Evolutionary conservation across 768 basidiomycete species (phyloP), one percentile per base, ranked within the genome.

Genomic region (Naganishia kalamii): DNA sequence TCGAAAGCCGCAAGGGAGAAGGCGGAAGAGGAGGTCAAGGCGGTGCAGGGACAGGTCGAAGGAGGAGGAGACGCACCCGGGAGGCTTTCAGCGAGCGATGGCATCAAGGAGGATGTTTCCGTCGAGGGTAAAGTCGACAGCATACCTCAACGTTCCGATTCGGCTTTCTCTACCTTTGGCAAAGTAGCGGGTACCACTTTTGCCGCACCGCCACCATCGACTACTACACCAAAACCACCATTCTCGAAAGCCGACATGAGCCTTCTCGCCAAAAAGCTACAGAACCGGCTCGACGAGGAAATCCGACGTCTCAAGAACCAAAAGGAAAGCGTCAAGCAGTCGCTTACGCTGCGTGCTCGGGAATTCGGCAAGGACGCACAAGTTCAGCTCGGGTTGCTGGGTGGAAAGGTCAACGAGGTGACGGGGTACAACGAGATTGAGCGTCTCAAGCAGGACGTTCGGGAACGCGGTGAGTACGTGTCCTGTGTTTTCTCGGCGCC

Each of bases 401-500:
- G 91, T 12, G 79, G 82, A 27, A 84, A 88, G 71, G 80, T 98
- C 64, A 97, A 93, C 74, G 85, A 84, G 66, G 85, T 89, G 23
- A 92, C 93, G 10, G 96, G 96, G 0, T 99, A 99, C n/a, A 79
- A 84, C 63, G 89, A 94, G 75, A 85, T 93, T 44, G 88, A 88
- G 46, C 70, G 75, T 27, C 79, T 93, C 67, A 84, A 88, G 68
- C 81, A 76, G 13, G 82, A 85, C 67, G 79, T 92, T 57, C 83
- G 84, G 62, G 82, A 81, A 35, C 87, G 89, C 81, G 94, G 96
- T 93, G 74, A 67, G 83, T 80, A 62, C 48, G 61, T 41, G 48
- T 37, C n/a, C 19, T 30, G 27, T 17, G 19, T 40, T 37, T 23
- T 21, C 19, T 64, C 21, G n/a, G 11, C 29, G 0, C 0, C 0